phyloP scores from a whole-genome alignment of 768 basidiomycete species.

The Podaxis pistillaris region DNA sequence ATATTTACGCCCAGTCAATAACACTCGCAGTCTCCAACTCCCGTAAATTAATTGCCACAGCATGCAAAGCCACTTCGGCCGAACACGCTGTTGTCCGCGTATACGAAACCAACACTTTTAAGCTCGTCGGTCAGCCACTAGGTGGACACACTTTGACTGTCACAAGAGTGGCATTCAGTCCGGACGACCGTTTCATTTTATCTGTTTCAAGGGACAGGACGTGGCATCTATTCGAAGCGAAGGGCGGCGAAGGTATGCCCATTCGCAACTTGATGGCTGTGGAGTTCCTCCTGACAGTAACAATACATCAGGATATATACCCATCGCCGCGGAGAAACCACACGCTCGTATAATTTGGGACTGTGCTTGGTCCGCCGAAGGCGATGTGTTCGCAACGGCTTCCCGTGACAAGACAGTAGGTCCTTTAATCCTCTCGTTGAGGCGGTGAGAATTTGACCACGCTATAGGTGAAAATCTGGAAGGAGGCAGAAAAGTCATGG shows the following conservation, averaged over 20 bases:
- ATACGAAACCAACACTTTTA: slow-evolving; percentile 71
- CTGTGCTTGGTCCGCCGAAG: slow-evolving; percentile 79
- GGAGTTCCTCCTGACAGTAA: not conserved
- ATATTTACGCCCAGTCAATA: slow-evolving; percentile 57
- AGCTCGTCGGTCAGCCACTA: slow-evolving; percentile 68
- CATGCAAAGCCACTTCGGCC: slow-evolving; percentile 83
- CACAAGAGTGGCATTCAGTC: slow-evolving; percentile 87
- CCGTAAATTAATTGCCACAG: slow-evolving; percentile 74
- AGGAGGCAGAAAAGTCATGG: slow-evolving; percentile 50
- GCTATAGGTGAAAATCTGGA: slow-evolving; percentile 86
- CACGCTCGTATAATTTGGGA: slow-evolving; percentile 97
- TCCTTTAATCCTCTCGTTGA: not conserved
- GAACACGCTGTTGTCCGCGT: slow-evolving; percentile 91
- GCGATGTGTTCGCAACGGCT: slow-evolving; percentile 84
- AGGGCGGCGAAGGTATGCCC: slow-evolving; percentile 39
- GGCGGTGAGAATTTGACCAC: not conserved
- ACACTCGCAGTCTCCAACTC: slow-evolving; percentile 74
- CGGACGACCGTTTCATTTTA: slow-evolving; percentile 73
- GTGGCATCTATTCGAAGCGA: slow-evolving; percentile 76
- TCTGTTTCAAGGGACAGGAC: slow-evolving; percentile 91
- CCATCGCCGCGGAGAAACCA: slow-evolving; percentile 71
- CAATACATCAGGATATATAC: slow-evolving; percentile 51
- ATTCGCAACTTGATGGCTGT: not conserved
- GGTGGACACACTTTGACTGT: slow-evolving; percentile 87
- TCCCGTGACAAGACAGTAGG: slow-evolving; percentile 90